A percentile compares a stretch with the other conserved stretches of the same genome.
Conservation (phyloP, 805 yeast species). For the Candida orba region DNA sequence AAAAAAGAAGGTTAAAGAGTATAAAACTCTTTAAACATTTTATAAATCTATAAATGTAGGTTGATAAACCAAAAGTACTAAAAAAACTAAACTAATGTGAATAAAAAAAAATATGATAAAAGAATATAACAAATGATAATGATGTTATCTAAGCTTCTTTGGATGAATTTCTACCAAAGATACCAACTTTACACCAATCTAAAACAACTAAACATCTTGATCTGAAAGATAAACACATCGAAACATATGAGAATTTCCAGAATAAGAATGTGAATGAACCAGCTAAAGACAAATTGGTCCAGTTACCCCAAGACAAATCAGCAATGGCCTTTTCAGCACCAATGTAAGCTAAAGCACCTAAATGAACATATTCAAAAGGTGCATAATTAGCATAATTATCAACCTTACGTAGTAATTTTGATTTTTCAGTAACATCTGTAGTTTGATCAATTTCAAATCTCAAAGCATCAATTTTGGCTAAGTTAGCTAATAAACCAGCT, state of each 20-base stretch:
- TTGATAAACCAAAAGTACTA: no score
- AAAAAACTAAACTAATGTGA: neutral
- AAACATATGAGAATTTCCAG: conserved; percentile 89
- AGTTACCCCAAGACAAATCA: conserved; percentile 71
- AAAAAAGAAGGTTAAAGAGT: no score
- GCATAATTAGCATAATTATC: conserved; percentile 34
- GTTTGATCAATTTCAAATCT: conserved; percentile 29
- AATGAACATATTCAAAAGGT: conserved; percentile 76
- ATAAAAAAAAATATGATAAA: neutral
- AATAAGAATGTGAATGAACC: conserved; percentile 83
- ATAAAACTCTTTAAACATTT: no score
- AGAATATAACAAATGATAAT: neutral
- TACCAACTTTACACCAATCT: conserved; percentile 83
- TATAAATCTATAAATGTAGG: no score
- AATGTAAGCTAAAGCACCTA: conserved; percentile 88
- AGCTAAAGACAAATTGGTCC: conserved; percentile 78
- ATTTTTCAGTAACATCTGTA: conserved; percentile 29
- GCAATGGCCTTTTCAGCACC: conserved; percentile 95
- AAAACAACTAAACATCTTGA: conserved; percentile 78
- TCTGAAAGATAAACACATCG: conserved; percentile 83
- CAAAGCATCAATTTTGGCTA: conserved; percentile 32
- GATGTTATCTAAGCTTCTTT: conserved; percentile 40
- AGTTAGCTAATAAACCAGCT: conserved; percentile 62
- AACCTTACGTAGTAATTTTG: conserved; percentile 36
- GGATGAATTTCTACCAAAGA: conserved; percentile 91